A percentile compares a stretch with the other conserved stretches of the same genome.
Conservation (phyloP, 2,329 filamentous ascomycete genomes). For the Chaetomiaceae sp. region DNA sequence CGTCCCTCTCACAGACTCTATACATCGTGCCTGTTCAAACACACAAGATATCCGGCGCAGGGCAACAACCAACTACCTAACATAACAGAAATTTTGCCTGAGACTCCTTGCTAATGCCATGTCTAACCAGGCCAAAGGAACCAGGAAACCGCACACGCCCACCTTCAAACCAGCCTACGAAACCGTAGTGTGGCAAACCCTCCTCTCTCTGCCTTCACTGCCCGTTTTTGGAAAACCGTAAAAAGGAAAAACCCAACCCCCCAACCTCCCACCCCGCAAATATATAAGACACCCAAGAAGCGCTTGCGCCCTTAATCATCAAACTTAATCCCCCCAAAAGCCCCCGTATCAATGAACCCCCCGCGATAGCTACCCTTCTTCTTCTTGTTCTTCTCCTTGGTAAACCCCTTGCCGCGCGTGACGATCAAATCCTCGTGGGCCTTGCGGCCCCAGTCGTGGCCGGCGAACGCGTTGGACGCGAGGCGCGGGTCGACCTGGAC, state of each 20-base stretch:
- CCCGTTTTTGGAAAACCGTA: too few relatives aligned
- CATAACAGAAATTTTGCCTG: background rate
- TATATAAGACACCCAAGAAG: background rate
- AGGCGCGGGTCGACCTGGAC: constrained; percentile 64
- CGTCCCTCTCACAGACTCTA: background rate
- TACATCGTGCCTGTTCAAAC: background rate
- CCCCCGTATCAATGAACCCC: constrained; percentile 76
- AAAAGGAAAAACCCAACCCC: too few relatives aligned
- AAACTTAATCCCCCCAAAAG: constrained; percentile 88
- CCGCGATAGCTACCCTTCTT: constrained; percentile 87
- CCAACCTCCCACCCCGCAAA: too few relatives aligned
- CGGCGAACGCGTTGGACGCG: constrained; percentile 73
- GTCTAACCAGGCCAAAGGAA: constrained; percentile 2
- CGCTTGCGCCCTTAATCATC: constrained; percentile 75
- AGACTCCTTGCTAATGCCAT: constrained; percentile 12
- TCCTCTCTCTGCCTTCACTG: too few relatives aligned
- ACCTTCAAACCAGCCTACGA: background rate
- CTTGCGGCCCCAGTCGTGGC: constrained; percentile 82
- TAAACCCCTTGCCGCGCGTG: constrained; percentile 94
- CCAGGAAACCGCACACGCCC: background rate
- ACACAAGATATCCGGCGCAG: too few relatives aligned
- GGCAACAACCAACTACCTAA: too few relatives aligned
- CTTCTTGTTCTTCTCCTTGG: constrained; percentile 99
- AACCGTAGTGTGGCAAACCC: background rate
- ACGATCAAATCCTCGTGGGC: constrained; percentile 85